These are phyloP conservation scores for Pseudogymnoascus sp. DNA, from an alignment of 2,329 filamentous ascomycete species.

Conservation along the genomic window DNA sequence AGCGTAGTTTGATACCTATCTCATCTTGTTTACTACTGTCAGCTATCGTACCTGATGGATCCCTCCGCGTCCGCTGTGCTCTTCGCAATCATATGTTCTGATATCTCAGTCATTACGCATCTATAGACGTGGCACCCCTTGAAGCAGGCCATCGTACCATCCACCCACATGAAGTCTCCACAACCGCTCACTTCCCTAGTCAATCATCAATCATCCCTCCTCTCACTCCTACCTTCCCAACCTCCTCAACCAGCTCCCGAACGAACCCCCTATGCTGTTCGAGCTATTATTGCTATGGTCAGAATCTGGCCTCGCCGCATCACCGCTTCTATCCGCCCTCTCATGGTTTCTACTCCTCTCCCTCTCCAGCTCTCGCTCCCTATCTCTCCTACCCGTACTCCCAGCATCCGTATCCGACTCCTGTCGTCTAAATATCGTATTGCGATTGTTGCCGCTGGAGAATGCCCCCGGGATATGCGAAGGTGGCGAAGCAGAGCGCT, in stretches of 20 bases:
- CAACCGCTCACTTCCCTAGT: not conserved
- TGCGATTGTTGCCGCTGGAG: not conserved
- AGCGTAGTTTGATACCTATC: slow-evolving; percentile 15
- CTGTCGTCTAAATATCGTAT: not conserved
- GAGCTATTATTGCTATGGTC: slow-evolving; percentile 1
- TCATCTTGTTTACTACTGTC: slow-evolving; percentile 1
- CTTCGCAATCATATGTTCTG: not conserved
- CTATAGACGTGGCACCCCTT: not conserved
- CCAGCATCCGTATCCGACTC: slow-evolving; percentile 1
- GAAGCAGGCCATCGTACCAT: not conserved
- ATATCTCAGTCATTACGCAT: not conserved
- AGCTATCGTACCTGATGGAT: not conserved
- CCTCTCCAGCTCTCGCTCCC: not conserved
- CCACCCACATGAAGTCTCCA: not conserved
- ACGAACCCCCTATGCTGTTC: not conserved
- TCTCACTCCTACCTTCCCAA: not conserved
- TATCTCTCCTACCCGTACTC: not conserved
- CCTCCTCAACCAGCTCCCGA: slow-evolving; percentile 6
- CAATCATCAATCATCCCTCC: not conserved
- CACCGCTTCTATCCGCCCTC: not conserved
- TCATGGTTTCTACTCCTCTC: not conserved
- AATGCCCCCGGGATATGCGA: not conserved
- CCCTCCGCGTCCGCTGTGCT: not conserved
- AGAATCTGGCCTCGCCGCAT: not conserved
- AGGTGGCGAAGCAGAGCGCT: not conserved